Conservation (phyloP, 768 basidiomycete species). For the Mycena capillaripes region DNA sequence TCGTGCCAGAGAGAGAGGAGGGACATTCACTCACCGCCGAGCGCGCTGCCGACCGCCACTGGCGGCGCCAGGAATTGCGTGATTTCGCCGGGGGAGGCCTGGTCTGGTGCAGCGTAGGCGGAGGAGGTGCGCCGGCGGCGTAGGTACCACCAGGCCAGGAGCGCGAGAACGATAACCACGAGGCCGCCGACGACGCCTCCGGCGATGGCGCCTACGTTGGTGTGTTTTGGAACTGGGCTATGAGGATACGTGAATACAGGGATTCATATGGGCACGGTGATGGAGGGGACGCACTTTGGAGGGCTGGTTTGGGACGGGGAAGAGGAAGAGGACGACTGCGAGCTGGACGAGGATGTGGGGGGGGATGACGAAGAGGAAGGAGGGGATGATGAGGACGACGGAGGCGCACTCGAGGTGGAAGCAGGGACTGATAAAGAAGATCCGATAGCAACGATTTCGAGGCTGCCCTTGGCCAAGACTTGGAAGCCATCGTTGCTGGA, state of each 20-base stretch:
- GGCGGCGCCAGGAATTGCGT: not conserved
- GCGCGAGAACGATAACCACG: constrained; percentile 6
- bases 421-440: not conserved
- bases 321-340: too few species aligned
- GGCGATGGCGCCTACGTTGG: constrained; percentile 6
- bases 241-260: constrained; percentile 1
- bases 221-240: not conserved
- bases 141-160: constrained; percentile 10
- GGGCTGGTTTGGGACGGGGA: not conserved
- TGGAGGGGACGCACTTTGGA: constrained; percentile 1
- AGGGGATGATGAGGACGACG: not conserved
- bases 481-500: constrained; percentile 5
- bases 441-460: not conserved
- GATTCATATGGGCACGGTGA: not conserved
- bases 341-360: too few species aligned
- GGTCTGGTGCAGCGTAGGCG: not conserved
- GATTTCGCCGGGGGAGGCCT: not conserved
- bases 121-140: not conserved
- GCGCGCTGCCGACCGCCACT: constrained; percentile 1
- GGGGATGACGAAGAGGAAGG: not conserved
- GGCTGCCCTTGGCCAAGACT: not conserved
- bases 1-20: too few species aligned
- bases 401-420: too few species aligned
- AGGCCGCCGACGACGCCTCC: constrained; percentile 1
- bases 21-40: too few species aligned